Base-by-base conservation (phyloP, 768 basidiomycete species). In the Pisolithus microcarpus region DNA sequence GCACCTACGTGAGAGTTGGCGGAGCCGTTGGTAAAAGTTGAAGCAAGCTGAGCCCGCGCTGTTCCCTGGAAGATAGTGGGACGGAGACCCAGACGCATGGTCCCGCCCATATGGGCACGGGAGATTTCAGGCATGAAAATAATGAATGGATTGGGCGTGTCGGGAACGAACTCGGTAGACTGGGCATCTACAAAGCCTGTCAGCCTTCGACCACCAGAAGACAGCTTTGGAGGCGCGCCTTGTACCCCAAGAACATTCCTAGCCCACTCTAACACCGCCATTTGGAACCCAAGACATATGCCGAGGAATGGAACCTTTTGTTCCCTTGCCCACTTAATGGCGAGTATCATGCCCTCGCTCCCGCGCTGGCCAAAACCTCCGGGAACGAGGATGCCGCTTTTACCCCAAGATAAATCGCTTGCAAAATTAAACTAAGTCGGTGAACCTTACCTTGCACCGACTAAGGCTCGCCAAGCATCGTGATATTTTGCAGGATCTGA, bases 121-220 rank as follows among this genome's bases (percentile, higher is more conserved):
- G 92, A 96, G 59, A 99, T 90, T 66, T 99, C 96, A 16, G 96
- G 96, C 96, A 99, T 99, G 79, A 94, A 98, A 58, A 98, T 77
- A 68, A 97, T 75, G 50, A 93, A 76, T 0, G 87, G 88, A 56
- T 85, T 72, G n/a, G 71, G 65, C 2, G 84, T 72, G 1, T 79
- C 67, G 3, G 78, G 62, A 38, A 76, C 69, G 58, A 98, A 88
- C 68, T 99, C 95, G 28, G 81, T 70, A 3, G 95, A 98, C 43
- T 84, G 87, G 5, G 95, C 92, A 50, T 81, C 91, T 88, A 63
- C 15, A 43, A 47, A 40, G 37, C 19, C 42, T 7, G 16, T 16
- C 37, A 31, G 13, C 28, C 11, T 23, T 13, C 42, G 28, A 45
- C 19, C 8, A 11, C 31, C 7, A 28, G 37, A n/a, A 38, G 11